Evolutionary conservation across 2,329 filamentous ascomycete genomes (phyloP).

Genomic region (Aspergillus sp.): DNA sequence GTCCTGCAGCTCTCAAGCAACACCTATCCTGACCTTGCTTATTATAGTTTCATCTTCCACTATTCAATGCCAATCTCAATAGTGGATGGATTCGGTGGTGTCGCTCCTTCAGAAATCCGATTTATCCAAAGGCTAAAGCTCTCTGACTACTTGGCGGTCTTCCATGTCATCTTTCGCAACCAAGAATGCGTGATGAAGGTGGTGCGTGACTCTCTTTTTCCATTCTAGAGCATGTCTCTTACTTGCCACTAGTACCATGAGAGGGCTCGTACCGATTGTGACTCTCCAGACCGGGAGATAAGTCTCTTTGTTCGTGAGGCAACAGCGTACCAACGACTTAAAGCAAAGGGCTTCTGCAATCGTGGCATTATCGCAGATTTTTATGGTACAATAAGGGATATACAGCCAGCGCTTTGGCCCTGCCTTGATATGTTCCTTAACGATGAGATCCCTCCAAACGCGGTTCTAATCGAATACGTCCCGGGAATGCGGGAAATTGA

Average conservation of each 20-base stretch:
- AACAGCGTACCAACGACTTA: background rate
- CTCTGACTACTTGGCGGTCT: background rate
- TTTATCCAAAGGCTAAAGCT: background rate
- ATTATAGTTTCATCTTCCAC: no score
- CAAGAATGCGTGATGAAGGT: background rate
- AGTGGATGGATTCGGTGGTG: background rate
- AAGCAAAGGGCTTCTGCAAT: background rate
- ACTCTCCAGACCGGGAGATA: background rate
- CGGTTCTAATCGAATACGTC: constrained; percentile 11
- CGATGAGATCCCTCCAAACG: constrained; percentile 9
- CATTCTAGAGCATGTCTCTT: background rate
- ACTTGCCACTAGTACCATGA: background rate
- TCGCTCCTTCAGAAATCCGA: background rate
- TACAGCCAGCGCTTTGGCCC: constrained; percentile 5
- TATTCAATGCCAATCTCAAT: background rate
- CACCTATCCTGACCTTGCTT: no score
- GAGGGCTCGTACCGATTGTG: background rate
- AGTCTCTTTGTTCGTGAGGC: background rate
- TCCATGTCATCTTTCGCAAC: background rate
- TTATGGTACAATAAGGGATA: constrained; percentile 9
- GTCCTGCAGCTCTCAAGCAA: no score
- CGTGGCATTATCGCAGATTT: background rate
- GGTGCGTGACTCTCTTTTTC: background rate
- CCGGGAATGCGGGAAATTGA: constrained; percentile 6
- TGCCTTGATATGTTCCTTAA: constrained; percentile 8